phyloP scores from a whole-genome alignment of 2,329 filamentous ascomycete species.

The Talaromyces sp. region DNA sequence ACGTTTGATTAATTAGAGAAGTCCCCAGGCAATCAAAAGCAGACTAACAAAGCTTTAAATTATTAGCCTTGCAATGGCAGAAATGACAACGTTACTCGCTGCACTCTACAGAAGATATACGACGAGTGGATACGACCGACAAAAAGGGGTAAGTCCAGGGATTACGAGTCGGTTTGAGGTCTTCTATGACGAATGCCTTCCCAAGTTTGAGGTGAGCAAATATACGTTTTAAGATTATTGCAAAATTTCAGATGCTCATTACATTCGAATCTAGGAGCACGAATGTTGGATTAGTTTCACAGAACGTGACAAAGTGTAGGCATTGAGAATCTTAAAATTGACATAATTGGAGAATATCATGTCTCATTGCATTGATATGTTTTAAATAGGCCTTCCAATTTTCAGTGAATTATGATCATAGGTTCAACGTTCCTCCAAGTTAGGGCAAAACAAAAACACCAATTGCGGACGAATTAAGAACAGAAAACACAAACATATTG shows the following conservation, averaged over 20 bases:
- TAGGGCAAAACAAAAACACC: not conserved
- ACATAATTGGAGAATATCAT: not conserved
- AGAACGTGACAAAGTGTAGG: not conserved
- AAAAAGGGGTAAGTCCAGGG: slow-evolving; percentile 32
- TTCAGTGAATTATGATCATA: too few species aligned
- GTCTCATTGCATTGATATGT: not conserved
- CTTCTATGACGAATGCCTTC: slow-evolving; percentile 32
- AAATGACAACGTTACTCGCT: slow-evolving; percentile 46
- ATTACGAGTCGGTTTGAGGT: slow-evolving; percentile 42
- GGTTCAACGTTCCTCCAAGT: too few species aligned
- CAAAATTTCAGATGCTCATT: not conserved
- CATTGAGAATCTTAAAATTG: not conserved
- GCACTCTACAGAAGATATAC: slow-evolving; percentile 43
- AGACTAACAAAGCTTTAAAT: not conserved
- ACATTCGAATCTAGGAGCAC: not conserved
- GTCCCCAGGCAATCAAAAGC: not conserved
- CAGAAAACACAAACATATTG: too few species aligned
- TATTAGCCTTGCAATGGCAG: slow-evolving; percentile 46
- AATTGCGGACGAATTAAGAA: too few species aligned
- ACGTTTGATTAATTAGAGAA: slow-evolving; percentile 9
- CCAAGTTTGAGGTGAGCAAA: slow-evolving; percentile 19
- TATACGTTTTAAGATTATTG: not conserved
- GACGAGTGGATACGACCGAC: slow-evolving; percentile 28
- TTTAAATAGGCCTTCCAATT: too few species aligned
- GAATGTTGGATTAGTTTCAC: slow-evolving; percentile 3